Evolutionary conservation across 805 yeast species (phyloP), one percentile per base, ranked within the genome.

Genomic region (Lachancea meyersii): DNA sequence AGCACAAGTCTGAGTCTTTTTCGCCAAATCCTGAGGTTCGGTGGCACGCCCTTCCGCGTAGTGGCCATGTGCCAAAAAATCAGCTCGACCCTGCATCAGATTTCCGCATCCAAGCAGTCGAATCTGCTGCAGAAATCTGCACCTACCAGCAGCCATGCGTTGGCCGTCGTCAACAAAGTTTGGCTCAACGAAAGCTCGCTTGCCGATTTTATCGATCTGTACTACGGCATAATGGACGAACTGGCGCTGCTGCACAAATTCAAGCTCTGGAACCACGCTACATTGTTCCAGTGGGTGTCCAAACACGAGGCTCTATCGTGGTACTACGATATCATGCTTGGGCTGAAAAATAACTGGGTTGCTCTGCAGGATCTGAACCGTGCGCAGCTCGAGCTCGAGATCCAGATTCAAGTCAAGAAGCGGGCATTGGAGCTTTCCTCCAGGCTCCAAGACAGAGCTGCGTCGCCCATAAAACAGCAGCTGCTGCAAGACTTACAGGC

Each of bases 11-110:
- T 74, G 72, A 40, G 60, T 19, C 61, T 73, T 9, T 83, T 79
- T 59, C 73, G 93, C 60, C 86, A 80, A 54, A 70, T 79, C 41
- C 61, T 82, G 50, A 70, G 91, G 51, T 81, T 81, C 46, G 91
- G 89, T 31, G 76, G 79, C 35, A 70, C 83, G 5, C 87, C 87
- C 1, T 77, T 80, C 59, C 69, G 81, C 48, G 32, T 78, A 2
- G 55, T 71, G 28, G 58, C 65, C 20, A 48, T 76, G 14, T 38
- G 57, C 23, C 49, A 48, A 16, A 72, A 70, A 46, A 10, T 76
- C 0, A 45, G 38, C 1, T 38, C 47, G 1, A 53, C 63, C 14
- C 30, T 59, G 10, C 40, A 31, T n/a, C 31, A 38, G 19, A 30
- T 41, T 16, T 10, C 41, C 18, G 28, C 35, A 6, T 19, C 38